Evolutionary conservation across 768 basidiomycete genomes (phyloP), one percentile per base, ranked within the genome.

Genomic region (Lyophyllum semitale): DNA sequence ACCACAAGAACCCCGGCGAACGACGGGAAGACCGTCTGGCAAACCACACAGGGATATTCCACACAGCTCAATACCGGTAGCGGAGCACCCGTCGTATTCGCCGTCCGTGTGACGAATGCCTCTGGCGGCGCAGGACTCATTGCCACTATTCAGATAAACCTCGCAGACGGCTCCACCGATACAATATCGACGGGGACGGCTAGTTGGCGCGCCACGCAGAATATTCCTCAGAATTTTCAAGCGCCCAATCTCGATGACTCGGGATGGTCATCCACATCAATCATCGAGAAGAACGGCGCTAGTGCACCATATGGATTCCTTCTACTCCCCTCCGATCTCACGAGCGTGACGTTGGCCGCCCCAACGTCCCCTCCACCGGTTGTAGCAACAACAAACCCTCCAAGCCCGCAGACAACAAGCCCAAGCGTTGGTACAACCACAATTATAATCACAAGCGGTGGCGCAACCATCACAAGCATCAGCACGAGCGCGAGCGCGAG

Each of bases 231-330:
- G 7, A 51, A 57, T 25, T 51, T 57, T 13, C 27, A 26, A 27
- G 35, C 30, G 8, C 49, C 50, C n/a, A 23, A 17, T n/a, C 8
- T 46, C 7, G n/a, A 51, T 20, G 55, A 57, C 20, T 51, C 55
- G 11, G 44, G 45, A 30, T 57, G 55, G 55, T 17, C 18, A 5
- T 40, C 50, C 1, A 26, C 55, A 6, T 44, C 27, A 2, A 27
- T 18, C 8, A 44, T 57, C 25, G 45, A 45, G 27, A 51, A 57
- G 20, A 57, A 57, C 17, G 55, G 44, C n/a, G 55, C 27, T 2
- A 29, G 22, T 23, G 32, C 29, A 8, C 54, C 54, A 29, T 55
- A 48, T 48, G 48, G 48, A 7, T 22, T 29, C 13, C 27, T 55
- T 1, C 8, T 4, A 22, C 1, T 26, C 5, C 54, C 54, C 25